Conservation (phyloP, 108 stramenopile genomes). For the Cyclotella atomus region DNA sequence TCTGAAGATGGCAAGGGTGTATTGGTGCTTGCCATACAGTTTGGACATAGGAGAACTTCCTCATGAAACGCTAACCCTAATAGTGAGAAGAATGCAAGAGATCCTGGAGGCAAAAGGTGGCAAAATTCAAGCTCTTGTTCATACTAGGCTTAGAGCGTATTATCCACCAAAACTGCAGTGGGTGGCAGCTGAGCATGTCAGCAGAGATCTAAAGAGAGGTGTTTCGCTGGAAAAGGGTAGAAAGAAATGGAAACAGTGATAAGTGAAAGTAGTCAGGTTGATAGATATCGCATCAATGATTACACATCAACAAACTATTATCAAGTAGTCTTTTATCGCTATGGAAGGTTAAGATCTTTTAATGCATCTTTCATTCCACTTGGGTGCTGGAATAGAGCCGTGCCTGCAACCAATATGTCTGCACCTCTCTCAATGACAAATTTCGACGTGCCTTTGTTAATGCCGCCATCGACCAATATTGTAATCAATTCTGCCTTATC, state of each 20-base stretch:
- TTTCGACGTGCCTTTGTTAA: slow-evolving; percentile 62
- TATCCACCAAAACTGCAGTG: slow-evolving; percentile 42
- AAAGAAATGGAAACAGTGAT: slow-evolving; percentile 9
- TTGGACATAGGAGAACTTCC: slow-evolving; percentile 30
- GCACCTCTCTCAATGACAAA: slow-evolving; percentile 53
- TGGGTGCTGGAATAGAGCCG: slow-evolving; percentile 60
- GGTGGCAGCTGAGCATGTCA: slow-evolving; percentile 41
- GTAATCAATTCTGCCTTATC: slow-evolving; percentile 13
- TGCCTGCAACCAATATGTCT: slow-evolving; percentile 74
- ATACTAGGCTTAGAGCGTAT: slow-evolving; percentile 36
- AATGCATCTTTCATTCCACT: slow-evolving; percentile 24
- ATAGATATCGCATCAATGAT: no score
- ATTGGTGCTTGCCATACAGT: slow-evolving; percentile 43
- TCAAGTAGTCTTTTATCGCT: neutral
- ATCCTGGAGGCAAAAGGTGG: slow-evolving; percentile 40
- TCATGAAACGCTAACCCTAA: slow-evolving; percentile 7
- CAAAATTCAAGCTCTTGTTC: slow-evolving; percentile 42
- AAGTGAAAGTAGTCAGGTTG: neutral
- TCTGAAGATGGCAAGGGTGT: slow-evolving; percentile 32
- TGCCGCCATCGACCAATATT: slow-evolving; percentile 84
- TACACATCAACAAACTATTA: neutral
- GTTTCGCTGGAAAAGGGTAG: slow-evolving; percentile 6
- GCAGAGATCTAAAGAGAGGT: slow-evolving; percentile 30
- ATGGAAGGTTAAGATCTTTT: slow-evolving; percentile 1
- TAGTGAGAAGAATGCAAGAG: slow-evolving; percentile 33